phyloP scores from a whole-genome alignment of 192 early-diverging fungal species.

The Backusella sp. region DNA sequence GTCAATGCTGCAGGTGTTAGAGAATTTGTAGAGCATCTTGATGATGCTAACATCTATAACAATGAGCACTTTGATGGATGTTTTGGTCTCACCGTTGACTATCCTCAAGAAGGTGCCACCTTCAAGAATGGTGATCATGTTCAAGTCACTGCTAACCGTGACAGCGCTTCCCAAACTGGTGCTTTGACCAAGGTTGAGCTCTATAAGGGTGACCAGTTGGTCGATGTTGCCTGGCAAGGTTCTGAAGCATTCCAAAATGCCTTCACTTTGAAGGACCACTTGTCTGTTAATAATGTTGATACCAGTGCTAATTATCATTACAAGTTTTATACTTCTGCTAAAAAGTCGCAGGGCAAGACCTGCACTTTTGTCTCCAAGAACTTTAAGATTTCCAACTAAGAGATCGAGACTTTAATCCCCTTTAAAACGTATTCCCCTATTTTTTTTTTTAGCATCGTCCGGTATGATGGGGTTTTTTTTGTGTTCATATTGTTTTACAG shows the following conservation, averaged over 20 bases:
- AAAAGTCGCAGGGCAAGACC: constrained; percentile 9
- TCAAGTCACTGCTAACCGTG: constrained; percentile 22
- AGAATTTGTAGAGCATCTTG: constrained; percentile 13
- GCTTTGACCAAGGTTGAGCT: constrained; percentile 24
- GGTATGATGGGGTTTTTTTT: neutral
- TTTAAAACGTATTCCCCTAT: neutral
- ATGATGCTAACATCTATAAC: constrained; percentile 26
- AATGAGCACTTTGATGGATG: constrained; percentile 28
- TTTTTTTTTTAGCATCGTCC: neutral
- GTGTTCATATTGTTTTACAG: neutral
- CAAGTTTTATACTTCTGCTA: constrained; percentile 16
- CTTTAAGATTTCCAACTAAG: constrained; percentile 21
- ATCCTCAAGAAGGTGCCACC: constrained; percentile 18
- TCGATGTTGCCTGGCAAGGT: constrained; percentile 20
- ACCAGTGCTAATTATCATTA: constrained; percentile 26
- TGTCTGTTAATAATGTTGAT: constrained; percentile 7
- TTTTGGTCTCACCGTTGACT: constrained; percentile 31
- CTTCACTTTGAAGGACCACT: constrained; percentile 32
- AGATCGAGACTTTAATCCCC: neutral
- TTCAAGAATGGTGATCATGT: constrained; percentile 21
- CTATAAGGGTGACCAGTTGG: constrained; percentile 24
- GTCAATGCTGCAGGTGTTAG: constrained; percentile 23
- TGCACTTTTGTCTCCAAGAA: constrained; percentile 24
- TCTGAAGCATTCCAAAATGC: constrained; percentile 23
- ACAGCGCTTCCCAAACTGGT: constrained; percentile 30